Evolutionary conservation across 1,139 yeast species (phyloP).

Genomic region (Tardiomyces blankii): DNA sequence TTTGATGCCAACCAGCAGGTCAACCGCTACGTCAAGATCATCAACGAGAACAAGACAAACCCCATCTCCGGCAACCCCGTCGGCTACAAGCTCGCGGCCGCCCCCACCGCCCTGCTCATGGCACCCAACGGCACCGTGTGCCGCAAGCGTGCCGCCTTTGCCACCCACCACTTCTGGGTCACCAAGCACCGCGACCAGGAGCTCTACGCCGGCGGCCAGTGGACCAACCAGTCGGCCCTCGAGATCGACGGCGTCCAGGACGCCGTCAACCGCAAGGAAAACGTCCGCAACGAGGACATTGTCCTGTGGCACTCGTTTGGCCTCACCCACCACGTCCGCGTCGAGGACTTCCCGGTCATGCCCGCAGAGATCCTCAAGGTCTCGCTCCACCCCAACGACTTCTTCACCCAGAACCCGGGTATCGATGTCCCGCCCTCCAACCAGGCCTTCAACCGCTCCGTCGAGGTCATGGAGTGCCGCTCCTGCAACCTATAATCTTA

Average conservation of each 20-base stretch:
- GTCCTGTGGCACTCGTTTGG: conserved; percentile 87
- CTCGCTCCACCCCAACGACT: conserved; percentile 61
- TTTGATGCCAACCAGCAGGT: conserved; percentile 69
- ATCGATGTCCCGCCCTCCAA: conserved; percentile 69
- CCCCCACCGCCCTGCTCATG: conserved; percentile 64
- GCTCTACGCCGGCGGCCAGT: conserved; percentile 67
- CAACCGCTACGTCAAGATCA: conserved; percentile 67
- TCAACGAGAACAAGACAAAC: conserved; percentile 68
- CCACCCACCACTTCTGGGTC: conserved; percentile 69
- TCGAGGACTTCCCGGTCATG: conserved; percentile 92
- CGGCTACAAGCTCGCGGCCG: conserved; percentile 70
- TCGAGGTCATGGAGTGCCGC: conserved; percentile 29
- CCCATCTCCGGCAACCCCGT: conserved; percentile 70
- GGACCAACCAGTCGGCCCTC: conserved; percentile 59
- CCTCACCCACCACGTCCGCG: conserved; percentile 66
- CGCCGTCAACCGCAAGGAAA: conserved; percentile 53
- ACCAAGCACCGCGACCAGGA: conserved; percentile 61
- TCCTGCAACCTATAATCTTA: conserved; percentile 15
- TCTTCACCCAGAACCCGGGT: conserved; percentile 76
- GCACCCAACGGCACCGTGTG: conserved; percentile 56
- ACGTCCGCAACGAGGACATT: conserved; percentile 68
- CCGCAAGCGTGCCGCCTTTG: conserved; percentile 56
- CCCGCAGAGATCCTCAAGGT: conserved; percentile 70
- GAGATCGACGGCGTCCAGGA: conserved; percentile 58
- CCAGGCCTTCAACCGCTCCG: conserved; percentile 66